Evolutionary conservation across 2,329 filamentous ascomycete species (phyloP), one percentile per base, ranked within the genome.

Genomic region (Fusarium anthophilum): DNA sequence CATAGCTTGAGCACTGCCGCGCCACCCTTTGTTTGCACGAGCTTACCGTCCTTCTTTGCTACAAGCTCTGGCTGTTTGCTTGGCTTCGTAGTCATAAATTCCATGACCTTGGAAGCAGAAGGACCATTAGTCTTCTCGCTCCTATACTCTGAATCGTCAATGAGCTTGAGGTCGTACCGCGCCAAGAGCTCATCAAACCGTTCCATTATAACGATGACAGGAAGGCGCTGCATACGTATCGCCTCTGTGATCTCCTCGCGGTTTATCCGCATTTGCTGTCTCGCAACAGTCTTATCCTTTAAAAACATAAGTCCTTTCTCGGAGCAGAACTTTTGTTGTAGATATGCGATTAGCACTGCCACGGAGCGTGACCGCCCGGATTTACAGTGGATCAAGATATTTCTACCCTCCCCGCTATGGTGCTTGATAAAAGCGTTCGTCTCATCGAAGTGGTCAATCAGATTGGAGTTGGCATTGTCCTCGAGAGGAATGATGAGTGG

Each of bases 1-100:
- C 57, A 60, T 41, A 60, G 7, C 44, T 60, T 60, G 2, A 60
- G 57, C 44, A 60, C 57, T 17, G 57, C 57, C 13, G 57, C 57
- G 5, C 57, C 57, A 3, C 57, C 57, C 7, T 53, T 60, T 10
- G 57, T 53, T 13, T 51, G 22, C 3, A 60, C 57, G 7, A 53
- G 12, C 26, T 60, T 60, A 4, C 9, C 41, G 2, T 20, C 13
- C 22, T 39, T 39, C 12, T 17, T 59, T 10, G 44, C 22, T 17
- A 41, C 5, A 26, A 39, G 1, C 44, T 53, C 26, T 1, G 26
- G 22, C 7, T 22, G n/a, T 26, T 53, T 39, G 0, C 0, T 2
- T 17, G 2, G 4, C 18, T 37, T 32, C 2, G 5, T 4, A 6
- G 8, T 11, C 9, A 15, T 6, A 1, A 4, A 20, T 11, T 28